These are phyloP conservation scores for Podila epicladia DNA, from an alignment of 192 early-diverging fungal species.

Conservation along the genomic window DNA sequence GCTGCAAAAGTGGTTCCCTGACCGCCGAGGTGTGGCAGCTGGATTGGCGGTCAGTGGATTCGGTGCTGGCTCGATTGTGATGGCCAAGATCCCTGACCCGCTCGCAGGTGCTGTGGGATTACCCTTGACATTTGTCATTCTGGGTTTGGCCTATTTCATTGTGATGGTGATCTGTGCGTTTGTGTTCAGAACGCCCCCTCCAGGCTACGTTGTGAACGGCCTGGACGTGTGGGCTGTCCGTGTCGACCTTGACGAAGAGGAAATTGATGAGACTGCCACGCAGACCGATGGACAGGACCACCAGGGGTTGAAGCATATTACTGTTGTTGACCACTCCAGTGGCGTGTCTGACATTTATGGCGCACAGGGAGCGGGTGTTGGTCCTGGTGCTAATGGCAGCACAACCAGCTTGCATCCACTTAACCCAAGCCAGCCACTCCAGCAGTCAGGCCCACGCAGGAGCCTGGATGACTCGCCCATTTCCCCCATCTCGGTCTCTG, in stretches of 20 bases:
- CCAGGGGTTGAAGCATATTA: conserved; percentile 4
- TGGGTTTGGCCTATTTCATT: conserved; percentile 70
- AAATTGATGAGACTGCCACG: neutral
- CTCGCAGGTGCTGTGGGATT: conserved; percentile 66
- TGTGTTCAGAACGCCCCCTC: conserved; percentile 69
- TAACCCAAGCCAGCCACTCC: conserved; percentile 18
- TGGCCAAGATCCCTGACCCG: conserved; percentile 69
- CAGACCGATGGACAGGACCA: conserved; percentile 13
- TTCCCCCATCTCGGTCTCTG: conserved; percentile 17
- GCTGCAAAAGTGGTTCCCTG: conserved; percentile 73
- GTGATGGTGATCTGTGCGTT: conserved; percentile 64
- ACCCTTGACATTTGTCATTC: conserved; percentile 70
- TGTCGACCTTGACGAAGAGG: conserved; percentile 30
- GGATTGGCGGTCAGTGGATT: conserved; percentile 80
- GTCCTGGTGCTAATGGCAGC: neutral
- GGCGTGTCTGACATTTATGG: neutral
- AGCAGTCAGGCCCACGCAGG: conserved; percentile 18
- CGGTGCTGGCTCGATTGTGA: conserved; percentile 77
- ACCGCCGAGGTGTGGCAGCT: conserved; percentile 64
- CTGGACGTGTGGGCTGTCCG: conserved; percentile 57
- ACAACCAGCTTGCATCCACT: conserved; percentile 7
- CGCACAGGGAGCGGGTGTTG: neutral
- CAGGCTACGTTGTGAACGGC: conserved; percentile 73
- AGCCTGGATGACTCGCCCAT: conserved; percentile 30
- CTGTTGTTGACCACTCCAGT: conserved; percentile 1